Percentiles rank a stretch among this genome's conserved stretches.
phyloP scores from a whole-genome alignment of 164 flowering plant species.

The Stephania cephalantha region DNA sequence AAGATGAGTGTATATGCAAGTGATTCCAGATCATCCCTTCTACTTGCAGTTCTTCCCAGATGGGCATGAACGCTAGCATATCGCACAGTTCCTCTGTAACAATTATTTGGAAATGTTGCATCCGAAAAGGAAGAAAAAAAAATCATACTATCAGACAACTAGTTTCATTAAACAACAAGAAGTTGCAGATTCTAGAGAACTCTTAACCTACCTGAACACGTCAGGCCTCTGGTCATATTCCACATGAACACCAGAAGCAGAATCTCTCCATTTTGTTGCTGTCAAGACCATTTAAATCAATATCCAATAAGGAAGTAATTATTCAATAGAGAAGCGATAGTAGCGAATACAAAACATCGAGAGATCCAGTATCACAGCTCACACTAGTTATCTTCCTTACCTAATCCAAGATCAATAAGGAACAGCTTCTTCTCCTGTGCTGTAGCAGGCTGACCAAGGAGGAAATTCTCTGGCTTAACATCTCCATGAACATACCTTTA shows the following conservation, averaged over 20 bases:
- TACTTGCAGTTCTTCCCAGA: slow-evolving; percentile 89
- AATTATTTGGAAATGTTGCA: slow-evolving; percentile 12
- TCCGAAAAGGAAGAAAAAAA: slow-evolving; percentile 1
- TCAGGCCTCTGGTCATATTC: slow-evolving; percentile 96
- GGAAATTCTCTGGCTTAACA: slow-evolving; percentile 88
- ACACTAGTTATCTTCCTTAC: slow-evolving; percentile 24
- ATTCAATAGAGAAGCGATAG: not conserved
- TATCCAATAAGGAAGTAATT: not conserved
- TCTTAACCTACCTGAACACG: slow-evolving; percentile 60
- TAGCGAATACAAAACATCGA: slow-evolving; percentile 1
- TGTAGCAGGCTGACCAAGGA: slow-evolving; percentile 76
- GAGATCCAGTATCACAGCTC: not conserved
- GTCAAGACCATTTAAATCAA: slow-evolving; percentile 16
- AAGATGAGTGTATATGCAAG: slow-evolving; percentile 87
- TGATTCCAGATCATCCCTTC: slow-evolving; percentile 95
- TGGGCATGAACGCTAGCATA: slow-evolving; percentile 96
- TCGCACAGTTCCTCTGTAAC: slow-evolving; percentile 72
- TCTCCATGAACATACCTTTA: slow-evolving; percentile 88
- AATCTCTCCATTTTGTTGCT: slow-evolving; percentile 89
- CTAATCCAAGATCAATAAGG: slow-evolving; percentile 90
- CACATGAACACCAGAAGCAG: slow-evolving; percentile 62
- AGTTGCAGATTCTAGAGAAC: not conserved
- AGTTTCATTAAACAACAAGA: not conserved
- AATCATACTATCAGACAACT: not conserved
- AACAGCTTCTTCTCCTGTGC: slow-evolving; percentile 73